phyloP scores from a whole-genome alignment of 2,329 filamentous ascomycete species.

The Fusarium sp. region DNA sequence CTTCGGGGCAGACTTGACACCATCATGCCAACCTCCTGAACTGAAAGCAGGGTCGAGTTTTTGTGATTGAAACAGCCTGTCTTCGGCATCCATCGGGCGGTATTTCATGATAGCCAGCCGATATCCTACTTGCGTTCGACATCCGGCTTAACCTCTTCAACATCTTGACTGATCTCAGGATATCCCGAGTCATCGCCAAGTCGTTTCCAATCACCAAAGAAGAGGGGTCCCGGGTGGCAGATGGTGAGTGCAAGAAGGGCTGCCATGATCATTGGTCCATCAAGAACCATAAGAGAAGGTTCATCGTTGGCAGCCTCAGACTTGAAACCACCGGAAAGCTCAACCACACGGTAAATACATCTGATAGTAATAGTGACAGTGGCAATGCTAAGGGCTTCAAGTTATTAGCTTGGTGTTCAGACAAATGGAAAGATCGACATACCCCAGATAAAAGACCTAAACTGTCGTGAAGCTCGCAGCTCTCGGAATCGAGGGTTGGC shows the following conservation, averaged over 20 bases:
- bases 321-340: slow-evolving; percentile 32
- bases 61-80: background rate
- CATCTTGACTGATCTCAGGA: background rate
- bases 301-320: slow-evolving; percentile 35
- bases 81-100: background rate
- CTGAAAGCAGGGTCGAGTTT: no score
- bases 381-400: background rate
- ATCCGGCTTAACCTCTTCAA: background rate
- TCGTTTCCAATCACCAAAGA: slow-evolving; percentile 3
- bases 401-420: background rate
- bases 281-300: slow-evolving; percentile 35
- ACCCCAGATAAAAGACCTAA: slow-evolving; percentile 8
- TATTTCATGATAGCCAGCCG: background rate
- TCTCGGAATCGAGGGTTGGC: slow-evolving; percentile 11
- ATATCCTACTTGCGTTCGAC: background rate
- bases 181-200: background rate
- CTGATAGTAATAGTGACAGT: slow-evolving; percentile 15
- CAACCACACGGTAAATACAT: slow-evolving; percentile 33
- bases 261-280: slow-evolving; percentile 37
- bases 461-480: slow-evolving; percentile 8
- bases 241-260: slow-evolving; percentile 23
- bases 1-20: no score
- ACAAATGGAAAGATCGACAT: background rate
- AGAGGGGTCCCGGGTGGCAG: slow-evolving; percentile 20
- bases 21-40: no score